A percentile compares a stretch with the other conserved stretches of the same genome.
Evolutionary conservation across 1,284 basidiomycete species (phyloP).

Genomic region (Cystobasidium sp.): DNA sequence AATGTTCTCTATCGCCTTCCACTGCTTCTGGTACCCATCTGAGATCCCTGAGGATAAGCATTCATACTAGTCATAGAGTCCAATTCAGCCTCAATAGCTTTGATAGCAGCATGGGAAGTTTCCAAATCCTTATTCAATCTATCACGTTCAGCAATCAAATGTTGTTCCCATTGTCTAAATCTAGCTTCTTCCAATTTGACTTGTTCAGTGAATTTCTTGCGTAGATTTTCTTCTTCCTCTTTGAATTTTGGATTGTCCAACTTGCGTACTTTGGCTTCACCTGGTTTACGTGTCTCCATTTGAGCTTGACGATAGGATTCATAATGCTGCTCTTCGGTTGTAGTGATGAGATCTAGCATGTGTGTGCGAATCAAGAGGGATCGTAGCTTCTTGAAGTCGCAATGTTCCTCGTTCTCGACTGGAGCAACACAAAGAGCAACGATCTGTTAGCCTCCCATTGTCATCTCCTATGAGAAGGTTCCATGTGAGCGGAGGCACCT

Average conservation of each 20-base stretch:
- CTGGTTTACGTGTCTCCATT: constrained; percentile 99
- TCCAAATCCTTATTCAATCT: constrained; percentile 96
- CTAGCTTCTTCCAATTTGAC: constrained; percentile 98
- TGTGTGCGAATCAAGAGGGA: constrained; percentile 95
- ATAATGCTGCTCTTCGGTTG: constrained; percentile 95
- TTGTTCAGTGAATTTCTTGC: constrained; percentile 98
- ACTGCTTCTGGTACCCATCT: constrained; percentile 23
- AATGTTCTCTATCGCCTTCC: constrained; percentile 9
- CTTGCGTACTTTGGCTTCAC: constrained; percentile 98
- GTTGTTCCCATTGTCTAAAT: constrained; percentile 99
- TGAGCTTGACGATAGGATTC: constrained; percentile 97
- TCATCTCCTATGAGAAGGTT: not conserved
- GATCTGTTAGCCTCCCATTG: no score
- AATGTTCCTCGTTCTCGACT: constrained; percentile 99
- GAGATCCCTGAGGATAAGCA: constrained; percentile 24
- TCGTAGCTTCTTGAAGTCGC: constrained; percentile 98
- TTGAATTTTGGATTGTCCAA: constrained; percentile 99
- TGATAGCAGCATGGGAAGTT: constrained; percentile 67
- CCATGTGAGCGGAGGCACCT: constrained; percentile 50
- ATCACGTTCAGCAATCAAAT: constrained; percentile 92
- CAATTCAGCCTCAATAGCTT: constrained; percentile 34
- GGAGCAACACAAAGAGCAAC: constrained; percentile 19
- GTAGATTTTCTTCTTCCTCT: constrained; percentile 93
- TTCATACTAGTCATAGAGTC: constrained; percentile 24
- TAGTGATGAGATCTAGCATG: constrained; percentile 97